Conservation (phyloP, 768 basidiomycete genomes). For the Termitomyces sp. region DNA sequence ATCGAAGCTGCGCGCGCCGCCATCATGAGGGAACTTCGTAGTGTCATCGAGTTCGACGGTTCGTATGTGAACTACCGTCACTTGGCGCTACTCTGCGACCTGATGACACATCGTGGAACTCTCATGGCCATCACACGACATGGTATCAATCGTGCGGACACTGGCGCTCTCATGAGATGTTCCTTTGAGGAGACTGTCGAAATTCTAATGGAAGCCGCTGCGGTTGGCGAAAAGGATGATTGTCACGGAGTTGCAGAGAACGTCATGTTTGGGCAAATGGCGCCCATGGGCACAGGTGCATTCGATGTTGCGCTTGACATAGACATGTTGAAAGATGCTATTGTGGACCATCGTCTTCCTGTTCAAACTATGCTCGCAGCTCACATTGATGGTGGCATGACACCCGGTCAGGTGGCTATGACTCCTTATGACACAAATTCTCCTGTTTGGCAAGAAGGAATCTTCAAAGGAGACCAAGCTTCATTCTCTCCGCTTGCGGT, state of each 20-base stretch:
- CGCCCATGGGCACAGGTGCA: slow-evolving; percentile 98
- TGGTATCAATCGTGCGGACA: slow-evolving; percentile 98
- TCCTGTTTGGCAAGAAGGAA: slow-evolving; percentile 73
- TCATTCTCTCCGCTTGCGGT: slow-evolving; percentile 94
- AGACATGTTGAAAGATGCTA: slow-evolving; percentile 97
- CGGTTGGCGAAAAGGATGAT: slow-evolving; percentile 96
- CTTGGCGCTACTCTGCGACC: slow-evolving; percentile 90
- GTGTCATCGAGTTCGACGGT: slow-evolving; percentile 98
- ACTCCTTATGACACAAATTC: slow-evolving; percentile 95
- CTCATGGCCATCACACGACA: slow-evolving; percentile 99
- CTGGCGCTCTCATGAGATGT: slow-evolving; percentile 97
- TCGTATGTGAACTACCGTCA: slow-evolving; percentile 99
- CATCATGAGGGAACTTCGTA: slow-evolving; percentile 88
- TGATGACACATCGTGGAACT: slow-evolving; percentile 94
- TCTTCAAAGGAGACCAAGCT: slow-evolving; percentile 80
- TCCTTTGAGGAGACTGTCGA: slow-evolving; percentile 99
- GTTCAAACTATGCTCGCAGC: slow-evolving; percentile 76
- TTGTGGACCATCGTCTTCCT: slow-evolving; percentile 91
- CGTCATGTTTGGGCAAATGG: slow-evolving; percentile 98
- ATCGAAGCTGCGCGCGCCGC: slow-evolving; percentile 96
- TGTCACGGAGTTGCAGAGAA: slow-evolving; percentile 99
- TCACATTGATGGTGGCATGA: slow-evolving; percentile 84
- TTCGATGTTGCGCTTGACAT: slow-evolving; percentile 96
- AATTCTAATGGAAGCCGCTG: slow-evolving; percentile 97
- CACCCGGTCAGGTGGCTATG: slow-evolving; percentile 88